These are phyloP conservation scores for Phalaenopsis aphrodite DNA, from an alignment of 106 monocot species.

Conservation along the genomic window DNA sequence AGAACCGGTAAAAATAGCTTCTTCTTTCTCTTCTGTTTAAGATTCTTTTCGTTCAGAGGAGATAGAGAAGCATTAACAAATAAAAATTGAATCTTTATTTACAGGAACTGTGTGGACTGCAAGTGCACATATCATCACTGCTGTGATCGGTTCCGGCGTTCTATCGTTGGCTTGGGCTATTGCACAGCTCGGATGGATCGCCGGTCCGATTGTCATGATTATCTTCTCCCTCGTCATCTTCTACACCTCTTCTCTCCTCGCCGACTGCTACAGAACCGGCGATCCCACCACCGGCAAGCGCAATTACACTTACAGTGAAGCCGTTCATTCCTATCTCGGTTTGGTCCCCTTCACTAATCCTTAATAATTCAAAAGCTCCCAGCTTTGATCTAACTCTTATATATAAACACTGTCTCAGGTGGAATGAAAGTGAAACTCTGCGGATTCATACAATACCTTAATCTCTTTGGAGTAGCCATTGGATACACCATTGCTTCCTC, in stretches of 20 bases:
- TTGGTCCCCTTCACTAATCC: neutral
- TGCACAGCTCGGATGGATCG: conserved; percentile 73
- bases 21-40: neutral
- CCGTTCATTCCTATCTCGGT: conserved; percentile 68
- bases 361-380: neutral
- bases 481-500: conserved; percentile 81
- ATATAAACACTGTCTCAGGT: conserved; percentile 9
- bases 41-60: neutral
- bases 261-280: conserved; percentile 65
- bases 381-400: neutral
- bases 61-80: neutral
- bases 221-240: conserved; percentile 60
- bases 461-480: conserved; percentile 62
- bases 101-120: conserved; percentile 71
- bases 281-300: conserved; percentile 54
- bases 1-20: conserved; percentile 35
- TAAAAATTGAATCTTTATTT: conserved; percentile 2
- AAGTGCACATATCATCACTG: conserved; percentile 71
- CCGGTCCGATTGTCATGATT: conserved; percentile 60
- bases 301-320: conserved; percentile 78
- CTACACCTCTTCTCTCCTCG: conserved; percentile 64
- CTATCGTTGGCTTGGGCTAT: conserved; percentile 69
- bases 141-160: conserved; percentile 58
- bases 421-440: conserved; percentile 53
- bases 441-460: conserved; percentile 50